A percentile compares a stretch with the other conserved stretches of the same genome.
Evolutionary conservation across 495 filamentous ascomycete genomes (phyloP).

Genomic region (Aspergillus bridgeri): DNA sequence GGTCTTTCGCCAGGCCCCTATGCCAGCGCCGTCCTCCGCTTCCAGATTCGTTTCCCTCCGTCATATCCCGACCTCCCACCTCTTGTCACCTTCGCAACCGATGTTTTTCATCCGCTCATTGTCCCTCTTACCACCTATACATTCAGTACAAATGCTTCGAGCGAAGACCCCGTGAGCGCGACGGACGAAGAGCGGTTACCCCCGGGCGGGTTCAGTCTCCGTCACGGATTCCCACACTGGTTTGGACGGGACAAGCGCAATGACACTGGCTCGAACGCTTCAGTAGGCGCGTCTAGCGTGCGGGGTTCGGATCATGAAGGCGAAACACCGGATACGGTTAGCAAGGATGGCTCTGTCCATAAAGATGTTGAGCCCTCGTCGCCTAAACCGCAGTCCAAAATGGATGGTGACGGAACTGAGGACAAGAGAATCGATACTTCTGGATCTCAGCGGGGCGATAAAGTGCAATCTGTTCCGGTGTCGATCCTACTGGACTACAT

Average conservation of each 20-base stretch:
- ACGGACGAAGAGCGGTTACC: constrained; percentile 77
- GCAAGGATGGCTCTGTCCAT: not conserved
- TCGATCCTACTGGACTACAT: constrained; percentile 68
- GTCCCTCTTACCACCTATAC: constrained; percentile 87
- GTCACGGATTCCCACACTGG: constrained; percentile 89
- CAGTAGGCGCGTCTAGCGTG: constrained; percentile 39
- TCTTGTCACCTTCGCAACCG: constrained; percentile 79
- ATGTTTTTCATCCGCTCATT: constrained; percentile 92
- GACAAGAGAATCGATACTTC: not conserved
- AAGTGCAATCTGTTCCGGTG: constrained; percentile 27
- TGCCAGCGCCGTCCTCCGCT: constrained; percentile 80
- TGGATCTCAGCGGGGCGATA: not conserved
- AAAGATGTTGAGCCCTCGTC: not conserved
- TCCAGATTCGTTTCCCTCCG: constrained; percentile 82
- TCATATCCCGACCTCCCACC: constrained; percentile 78
- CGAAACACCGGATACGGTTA: not conserved
- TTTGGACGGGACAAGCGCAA: constrained; percentile 54
- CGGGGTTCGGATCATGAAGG: constrained; percentile 11
- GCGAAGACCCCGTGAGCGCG: constrained; percentile 69
- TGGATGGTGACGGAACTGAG: constrained; percentile 7
- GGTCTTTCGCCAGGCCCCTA: constrained; percentile 65
- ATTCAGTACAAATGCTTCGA: constrained; percentile 71
- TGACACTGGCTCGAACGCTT: constrained; percentile 24
- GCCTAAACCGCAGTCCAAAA: not conserved
- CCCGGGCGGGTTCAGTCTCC: constrained; percentile 81